Percentiles rank a stretch among this genome's conserved stretches.
phyloP scores from a whole-genome alignment of 2,329 filamentous ascomycete genomes.

The Sporothrix euskadiensis region DNA sequence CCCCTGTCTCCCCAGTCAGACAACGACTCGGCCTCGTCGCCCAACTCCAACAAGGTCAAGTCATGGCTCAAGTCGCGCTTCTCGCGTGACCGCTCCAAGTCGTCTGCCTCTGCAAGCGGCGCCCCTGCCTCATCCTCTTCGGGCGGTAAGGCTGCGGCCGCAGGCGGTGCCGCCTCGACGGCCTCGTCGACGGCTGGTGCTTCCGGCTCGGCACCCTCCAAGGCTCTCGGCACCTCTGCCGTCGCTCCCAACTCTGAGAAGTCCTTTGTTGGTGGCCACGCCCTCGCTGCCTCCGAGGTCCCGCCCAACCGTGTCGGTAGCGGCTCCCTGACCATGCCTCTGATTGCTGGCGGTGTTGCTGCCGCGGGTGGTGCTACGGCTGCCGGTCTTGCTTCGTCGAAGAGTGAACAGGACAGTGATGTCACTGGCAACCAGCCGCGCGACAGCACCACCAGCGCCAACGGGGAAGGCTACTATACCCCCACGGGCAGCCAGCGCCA shows the following conservation, averaged over 20 bases:
- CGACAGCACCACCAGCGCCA: constrained; percentile 1
- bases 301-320: not conserved
- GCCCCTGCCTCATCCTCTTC: not conserved
- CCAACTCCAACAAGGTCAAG: constrained; percentile 41
- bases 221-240: not conserved
- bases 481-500: constrained; percentile 1
- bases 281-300: constrained; percentile 36
- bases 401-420: not conserved
- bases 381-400: not conserved
- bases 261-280: constrained; percentile 48
- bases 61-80: constrained; percentile 50
- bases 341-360: constrained; percentile 36
- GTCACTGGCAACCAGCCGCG: not conserved
- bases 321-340: constrained; percentile 17
- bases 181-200: not conserved
- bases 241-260: constrained; percentile 10
- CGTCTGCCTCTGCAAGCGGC: constrained; percentile 30
- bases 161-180: not conserved
- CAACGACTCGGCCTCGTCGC: constrained; percentile 30
- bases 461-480: constrained; percentile 6
- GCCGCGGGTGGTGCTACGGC: constrained; percentile 27
- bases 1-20: constrained; percentile 29
- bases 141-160: not conserved
- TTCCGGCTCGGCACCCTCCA: not conserved
- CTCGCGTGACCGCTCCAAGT: constrained; percentile 38